Conservation (phyloP, 768 basidiomycete species). For the Russula abietina region DNA sequence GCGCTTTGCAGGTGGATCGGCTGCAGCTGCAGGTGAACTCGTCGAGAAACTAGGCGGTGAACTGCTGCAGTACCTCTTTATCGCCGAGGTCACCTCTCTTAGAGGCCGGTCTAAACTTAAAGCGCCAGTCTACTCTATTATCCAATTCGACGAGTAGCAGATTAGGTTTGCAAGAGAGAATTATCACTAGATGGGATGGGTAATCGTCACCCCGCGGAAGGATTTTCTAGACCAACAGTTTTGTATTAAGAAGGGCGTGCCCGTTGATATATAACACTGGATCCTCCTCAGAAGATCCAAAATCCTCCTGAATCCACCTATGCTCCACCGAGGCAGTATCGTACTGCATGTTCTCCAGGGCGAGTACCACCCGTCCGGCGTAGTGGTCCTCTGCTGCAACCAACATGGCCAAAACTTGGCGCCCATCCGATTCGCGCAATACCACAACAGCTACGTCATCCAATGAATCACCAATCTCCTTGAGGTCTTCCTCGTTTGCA, state of each 20-base stretch:
- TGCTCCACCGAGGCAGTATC: constrained; percentile 24
- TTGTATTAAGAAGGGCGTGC: constrained; percentile 69
- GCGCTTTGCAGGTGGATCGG: constrained; percentile 69
- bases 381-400: constrained; percentile 43
- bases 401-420: constrained; percentile 50
- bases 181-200: background rate
- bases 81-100: constrained; percentile 76
- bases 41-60: constrained; percentile 77
- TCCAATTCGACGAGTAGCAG: constrained; percentile 59
- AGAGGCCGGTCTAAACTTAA: constrained; percentile 73
- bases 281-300: constrained; percentile 32
- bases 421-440: constrained; percentile 47
- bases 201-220: background rate
- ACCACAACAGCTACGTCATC: constrained; percentile 55
- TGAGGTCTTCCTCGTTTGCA: constrained; percentile 50
- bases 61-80: constrained; percentile 89
- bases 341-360: constrained; percentile 35
- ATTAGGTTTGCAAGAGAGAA: background rate
- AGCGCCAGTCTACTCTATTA: constrained; percentile 83
- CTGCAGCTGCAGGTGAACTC: constrained; percentile 86
- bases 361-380: constrained; percentile 46
- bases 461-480: constrained; percentile 47
- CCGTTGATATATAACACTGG: constrained; percentile 70
- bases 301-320: constrained; percentile 24
- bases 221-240: constrained; percentile 47